phyloP scores from a whole-genome alignment of 2,329 filamentous ascomycete species.

The Ilyonectria destructans region DNA sequence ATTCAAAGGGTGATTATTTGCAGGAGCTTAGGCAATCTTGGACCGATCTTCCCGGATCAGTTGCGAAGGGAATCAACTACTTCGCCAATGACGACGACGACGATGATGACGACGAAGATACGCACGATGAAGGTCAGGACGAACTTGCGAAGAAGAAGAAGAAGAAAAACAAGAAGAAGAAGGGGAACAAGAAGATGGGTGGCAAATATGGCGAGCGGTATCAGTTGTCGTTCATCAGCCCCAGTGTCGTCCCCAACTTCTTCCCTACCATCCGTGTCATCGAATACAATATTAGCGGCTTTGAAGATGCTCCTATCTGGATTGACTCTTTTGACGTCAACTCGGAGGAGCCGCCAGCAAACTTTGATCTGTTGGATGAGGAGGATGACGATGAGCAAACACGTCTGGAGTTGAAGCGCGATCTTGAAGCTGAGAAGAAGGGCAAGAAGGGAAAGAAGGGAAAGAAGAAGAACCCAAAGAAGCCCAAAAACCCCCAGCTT shows the following conservation, averaged over 20 bases:
- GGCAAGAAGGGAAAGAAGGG: slow-evolving; percentile 64
- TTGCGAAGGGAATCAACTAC: slow-evolving; percentile 43
- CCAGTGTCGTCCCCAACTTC: slow-evolving; percentile 94
- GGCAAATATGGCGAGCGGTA: slow-evolving; percentile 90
- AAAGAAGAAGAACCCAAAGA: slow-evolving; percentile 65
- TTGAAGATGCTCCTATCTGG: slow-evolving; percentile 73
- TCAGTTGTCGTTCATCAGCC: slow-evolving; percentile 83
- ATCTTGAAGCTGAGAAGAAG: slow-evolving; percentile 50
- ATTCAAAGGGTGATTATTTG: slow-evolving; percentile 81
- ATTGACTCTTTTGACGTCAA: slow-evolving; percentile 51
- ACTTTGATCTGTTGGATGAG: slow-evolving; percentile 45
- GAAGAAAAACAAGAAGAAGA: slow-evolving; percentile 68
- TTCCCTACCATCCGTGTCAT: slow-evolving; percentile 92
- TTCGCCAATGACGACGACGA: slow-evolving; percentile 30
- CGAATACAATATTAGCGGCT: slow-evolving; percentile 91
- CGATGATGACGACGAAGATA: slow-evolving; percentile 42
- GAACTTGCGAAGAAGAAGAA: slow-evolving; percentile 49
- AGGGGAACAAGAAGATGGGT: slow-evolving; percentile 72
- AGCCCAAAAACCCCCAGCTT: slow-evolving; percentile 73
- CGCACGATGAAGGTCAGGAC: slow-evolving; percentile 40
- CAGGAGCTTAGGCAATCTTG: slow-evolving; percentile 84
- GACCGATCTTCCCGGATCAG: slow-evolving; percentile 79
- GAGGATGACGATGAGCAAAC: slow-evolving; percentile 48
- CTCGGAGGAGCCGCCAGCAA: slow-evolving; percentile 22
- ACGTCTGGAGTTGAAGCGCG: slow-evolving; percentile 48